These are phyloP conservation scores for Penicillium sclerotiorum DNA, from an alignment of 2,329 filamentous ascomycete genomes.

Conservation along the genomic window DNA sequence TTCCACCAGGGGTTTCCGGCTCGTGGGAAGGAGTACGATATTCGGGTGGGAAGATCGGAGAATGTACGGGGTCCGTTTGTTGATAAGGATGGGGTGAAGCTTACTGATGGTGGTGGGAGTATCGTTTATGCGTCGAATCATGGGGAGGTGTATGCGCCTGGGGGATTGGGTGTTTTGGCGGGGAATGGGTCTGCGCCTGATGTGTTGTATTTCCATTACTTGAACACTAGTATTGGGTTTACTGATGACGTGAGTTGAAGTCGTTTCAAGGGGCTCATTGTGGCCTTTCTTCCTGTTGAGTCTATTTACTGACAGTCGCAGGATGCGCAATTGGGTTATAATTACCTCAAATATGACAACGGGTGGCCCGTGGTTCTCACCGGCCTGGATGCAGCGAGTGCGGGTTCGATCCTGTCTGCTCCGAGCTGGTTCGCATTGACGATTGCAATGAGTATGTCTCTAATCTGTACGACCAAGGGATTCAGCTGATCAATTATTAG, in stretches of 20 bases:
- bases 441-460: slow-evolving; percentile 12
- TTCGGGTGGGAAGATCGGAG: slow-evolving; percentile 40
- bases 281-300: not conserved
- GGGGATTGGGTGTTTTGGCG: slow-evolving; percentile 38
- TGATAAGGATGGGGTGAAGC: slow-evolving; percentile 29
- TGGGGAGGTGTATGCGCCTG: slow-evolving; percentile 42
- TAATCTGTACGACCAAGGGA: too few relatives aligned
- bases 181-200: slow-evolving; percentile 30
- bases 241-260: slow-evolving; percentile 25
- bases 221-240: slow-evolving; percentile 38
- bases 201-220: slow-evolving; percentile 45
- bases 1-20: slow-evolving; percentile 31
- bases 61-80: slow-evolving; percentile 37
- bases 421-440: slow-evolving; percentile 13
- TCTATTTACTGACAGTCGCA: slow-evolving; percentile 13
- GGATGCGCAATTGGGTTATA: slow-evolving; percentile 43
- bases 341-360: slow-evolving; percentile 38
- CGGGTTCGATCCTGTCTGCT: not conserved
- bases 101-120: slow-evolving; percentile 38
- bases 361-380: slow-evolving; percentile 38
- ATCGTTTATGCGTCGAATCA: slow-evolving; percentile 43
- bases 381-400: slow-evolving; percentile 3
- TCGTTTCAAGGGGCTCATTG: not conserved
- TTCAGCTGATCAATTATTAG: too few relatives aligned
- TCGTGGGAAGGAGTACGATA: slow-evolving; percentile 37